These are phyloP conservation scores for Kwoniella sp. DNA, from an alignment of 768 basidiomycete species.

Conservation along the genomic window DNA sequence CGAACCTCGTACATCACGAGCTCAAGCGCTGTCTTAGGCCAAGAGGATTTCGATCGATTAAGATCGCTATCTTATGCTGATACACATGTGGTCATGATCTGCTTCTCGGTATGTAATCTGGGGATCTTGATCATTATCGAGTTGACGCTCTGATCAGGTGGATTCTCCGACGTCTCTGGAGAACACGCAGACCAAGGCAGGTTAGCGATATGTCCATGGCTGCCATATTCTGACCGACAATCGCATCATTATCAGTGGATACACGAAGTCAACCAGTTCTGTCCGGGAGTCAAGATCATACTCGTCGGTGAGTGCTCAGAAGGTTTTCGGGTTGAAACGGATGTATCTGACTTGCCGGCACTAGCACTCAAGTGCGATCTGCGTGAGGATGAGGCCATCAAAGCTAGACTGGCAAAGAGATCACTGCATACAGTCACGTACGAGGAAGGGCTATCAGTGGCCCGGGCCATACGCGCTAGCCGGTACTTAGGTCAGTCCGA, in stretches of 20 bases:
- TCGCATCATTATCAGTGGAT: constrained; percentile 64
- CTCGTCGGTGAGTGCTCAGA: constrained; percentile 73
- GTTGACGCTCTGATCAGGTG: constrained; percentile 56
- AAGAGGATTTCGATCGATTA: constrained; percentile 69
- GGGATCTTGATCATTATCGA: background rate
- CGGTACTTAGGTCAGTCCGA: constrained; percentile 74
- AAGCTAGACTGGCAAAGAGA: constrained; percentile 68
- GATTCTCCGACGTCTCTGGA: constrained; percentile 94
- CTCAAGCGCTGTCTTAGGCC: constrained; percentile 19
- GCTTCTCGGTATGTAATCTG: constrained; percentile 70
- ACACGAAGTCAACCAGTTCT: constrained; percentile 80
- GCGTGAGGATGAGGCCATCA: constrained; percentile 70
- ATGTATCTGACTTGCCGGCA: no score
- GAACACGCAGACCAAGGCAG: constrained; percentile 88
- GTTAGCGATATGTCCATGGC: constrained; percentile 9
- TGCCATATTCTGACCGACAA: background rate
- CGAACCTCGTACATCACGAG: no score
- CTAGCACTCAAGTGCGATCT: constrained; percentile 92
- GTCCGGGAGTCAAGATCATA: constrained; percentile 92
- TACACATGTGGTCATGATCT: constrained; percentile 92
- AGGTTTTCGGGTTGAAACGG: no score
- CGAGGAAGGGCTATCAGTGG: constrained; percentile 74
- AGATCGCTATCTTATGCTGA: constrained; percentile 94
- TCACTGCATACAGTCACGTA: constrained; percentile 75
- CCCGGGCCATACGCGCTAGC: constrained; percentile 54